Evolutionary conservation across 768 basidiomycete species (phyloP), one percentile per base, ranked within the genome.

Genomic region (Tulasnella sp.): DNA sequence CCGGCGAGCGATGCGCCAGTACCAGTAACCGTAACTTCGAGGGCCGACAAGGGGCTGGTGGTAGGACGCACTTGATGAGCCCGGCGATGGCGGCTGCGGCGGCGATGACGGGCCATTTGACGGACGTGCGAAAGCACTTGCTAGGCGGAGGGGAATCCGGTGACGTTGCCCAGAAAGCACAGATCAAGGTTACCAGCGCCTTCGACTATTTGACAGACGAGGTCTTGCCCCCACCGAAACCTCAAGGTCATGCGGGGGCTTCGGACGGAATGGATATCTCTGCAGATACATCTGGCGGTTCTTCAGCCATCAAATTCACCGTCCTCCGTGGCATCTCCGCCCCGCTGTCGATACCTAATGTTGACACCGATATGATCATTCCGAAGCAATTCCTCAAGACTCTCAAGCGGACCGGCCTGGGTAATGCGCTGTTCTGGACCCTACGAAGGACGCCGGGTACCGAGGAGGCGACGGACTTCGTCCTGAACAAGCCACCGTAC

Each of bases 21-120:
- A 97, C 95, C 48, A 95, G 94, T 83, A 96, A 97, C 86, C 91
- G 95, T 80, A 97, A 97, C 86, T 96, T 97, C 82, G 94, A 97
- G 86, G 95, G 94, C 75, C 91, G 95, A 36, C 96, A 88, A 90
- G 95, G 88, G 81, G 90, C 94, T 56, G 95, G 94, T 83, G 95
- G 95, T 34, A 89, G 95, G 46, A 97, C 95, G 2, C 95, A 97
- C 84, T 88, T 97, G 81, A 88, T 96, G 85, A 93, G 92, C 82
- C 95, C 95, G 68, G 95, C 95, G 1, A 96, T 96, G 95, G 95
- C 95, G 24, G 93, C 94, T 24, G 95, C 95, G 0, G 94, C 95
- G 44, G 95, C 95, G 19, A 88, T 97, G 82, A 93, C 92, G 7
- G 95, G 95, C 21, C 91, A 91, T 84, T 87, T 97, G 82, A 92